phyloP scores from a whole-genome alignment of 495 filamentous ascomycete species.

The Chaetomidium leptoderma region DNA sequence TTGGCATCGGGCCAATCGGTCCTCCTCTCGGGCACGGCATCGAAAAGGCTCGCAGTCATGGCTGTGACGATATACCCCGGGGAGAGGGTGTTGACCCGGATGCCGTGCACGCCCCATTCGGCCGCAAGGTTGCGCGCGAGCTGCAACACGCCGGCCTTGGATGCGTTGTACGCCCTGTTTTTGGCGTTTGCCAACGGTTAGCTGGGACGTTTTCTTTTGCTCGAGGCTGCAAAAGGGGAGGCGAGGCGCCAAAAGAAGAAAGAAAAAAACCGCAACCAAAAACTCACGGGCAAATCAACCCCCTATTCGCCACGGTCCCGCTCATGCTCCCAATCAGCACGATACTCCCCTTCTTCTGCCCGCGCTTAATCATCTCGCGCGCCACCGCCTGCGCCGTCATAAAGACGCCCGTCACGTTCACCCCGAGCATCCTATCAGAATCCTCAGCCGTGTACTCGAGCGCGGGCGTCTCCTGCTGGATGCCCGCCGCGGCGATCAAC shows the following conservation, averaged over 20 bases:
- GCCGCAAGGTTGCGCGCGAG: conserved; percentile 78
- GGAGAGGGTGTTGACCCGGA: conserved; percentile 92
- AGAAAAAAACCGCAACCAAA: not conserved
- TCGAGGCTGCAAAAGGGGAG: no score
- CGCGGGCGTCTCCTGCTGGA: conserved; percentile 68
- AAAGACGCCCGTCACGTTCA: conserved; percentile 74
- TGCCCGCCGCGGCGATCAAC: conserved; percentile 74
- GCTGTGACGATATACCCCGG: conserved; percentile 93
- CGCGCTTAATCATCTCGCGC: conserved; percentile 66
- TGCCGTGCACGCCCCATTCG: conserved; percentile 82
- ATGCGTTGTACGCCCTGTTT: conserved; percentile 78
- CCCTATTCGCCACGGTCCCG: conserved; percentile 70
- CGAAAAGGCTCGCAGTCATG: conserved; percentile 80
- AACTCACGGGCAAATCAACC: conserved; percentile 45
- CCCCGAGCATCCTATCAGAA: conserved; percentile 60
- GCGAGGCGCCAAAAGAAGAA: no score
- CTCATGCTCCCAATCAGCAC: conserved; percentile 77
- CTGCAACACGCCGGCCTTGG: conserved; percentile 83
- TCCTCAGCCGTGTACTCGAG: conserved; percentile 64
- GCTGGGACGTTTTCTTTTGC: not conserved
- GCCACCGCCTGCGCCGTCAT: conserved; percentile 75
- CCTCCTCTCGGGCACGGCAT: conserved; percentile 67
- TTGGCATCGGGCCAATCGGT: conserved; percentile 81
- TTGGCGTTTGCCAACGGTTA: no score
- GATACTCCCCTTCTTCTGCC: conserved; percentile 57